Evolutionary conservation across 2,329 filamentous ascomycete species (phyloP).

Genomic region (Penicillium vulpinum): DNA sequence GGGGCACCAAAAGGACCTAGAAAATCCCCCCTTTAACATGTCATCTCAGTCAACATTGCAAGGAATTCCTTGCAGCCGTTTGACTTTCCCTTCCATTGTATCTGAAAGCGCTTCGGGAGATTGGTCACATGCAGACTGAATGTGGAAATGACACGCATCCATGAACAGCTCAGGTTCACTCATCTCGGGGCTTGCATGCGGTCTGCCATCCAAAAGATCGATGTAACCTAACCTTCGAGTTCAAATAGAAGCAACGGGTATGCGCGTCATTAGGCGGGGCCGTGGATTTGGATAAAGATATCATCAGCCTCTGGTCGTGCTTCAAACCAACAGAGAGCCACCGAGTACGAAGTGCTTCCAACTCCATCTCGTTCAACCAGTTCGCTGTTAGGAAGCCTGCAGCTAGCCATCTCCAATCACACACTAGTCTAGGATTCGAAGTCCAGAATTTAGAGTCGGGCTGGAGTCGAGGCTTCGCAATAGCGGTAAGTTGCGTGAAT

Average conservation of each 20-base stretch:
- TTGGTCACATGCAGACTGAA: conserved; percentile 3
- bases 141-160: background rate
- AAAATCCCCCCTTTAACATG: background rate
- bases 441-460: conserved; percentile 19
- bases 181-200: background rate
- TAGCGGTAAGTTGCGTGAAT: conserved; percentile 10
- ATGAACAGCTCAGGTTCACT: background rate
- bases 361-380: background rate
- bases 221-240: background rate
- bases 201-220: background rate
- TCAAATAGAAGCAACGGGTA: background rate
- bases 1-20: conserved; percentile 1
- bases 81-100: conserved; percentile 1
- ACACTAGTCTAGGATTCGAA: conserved; percentile 21
- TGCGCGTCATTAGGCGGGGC: background rate
- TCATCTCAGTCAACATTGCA: background rate
- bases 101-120: background rate
- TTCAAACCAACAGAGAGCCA: background rate
- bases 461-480: conserved; percentile 17
- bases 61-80: conserved; percentile 13
- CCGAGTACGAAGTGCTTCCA: too few relatives aligned
- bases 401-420: conserved; percentile 34
- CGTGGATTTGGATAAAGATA: background rate
- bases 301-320: background rate
- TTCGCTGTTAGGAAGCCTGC: conserved; percentile 19